phyloP scores from a whole-genome alignment of 2,329 filamentous ascomycete species.

The Xylariomycetidae sp. region DNA sequence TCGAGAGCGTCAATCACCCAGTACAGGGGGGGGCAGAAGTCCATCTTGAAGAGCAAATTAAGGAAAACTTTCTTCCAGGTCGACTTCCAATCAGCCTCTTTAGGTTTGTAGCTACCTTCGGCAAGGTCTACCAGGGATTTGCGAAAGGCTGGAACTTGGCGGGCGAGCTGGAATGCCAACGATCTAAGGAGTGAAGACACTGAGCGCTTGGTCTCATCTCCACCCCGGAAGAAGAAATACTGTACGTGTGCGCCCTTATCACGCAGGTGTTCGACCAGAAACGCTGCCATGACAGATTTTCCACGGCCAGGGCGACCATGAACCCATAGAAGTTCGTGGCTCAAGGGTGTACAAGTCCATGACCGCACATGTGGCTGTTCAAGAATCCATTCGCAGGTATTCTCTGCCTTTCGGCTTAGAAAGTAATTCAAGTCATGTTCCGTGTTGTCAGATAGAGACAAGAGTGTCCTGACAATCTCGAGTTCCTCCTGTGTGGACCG shows the following conservation, averaged over 20 bases:
- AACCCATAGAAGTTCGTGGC: constrained; percentile 8
- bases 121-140: not conserved
- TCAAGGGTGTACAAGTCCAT: constrained; percentile 1
- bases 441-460: not conserved
- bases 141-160: constrained; percentile 3
- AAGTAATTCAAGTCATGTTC: constrained; percentile 7
- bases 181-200: constrained; percentile 1
- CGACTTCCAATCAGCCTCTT: constrained; percentile 7
- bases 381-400: constrained; percentile 10
- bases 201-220: constrained; percentile 7
- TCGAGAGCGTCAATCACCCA: constrained; percentile 14
- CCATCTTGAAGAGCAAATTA: constrained; percentile 3
- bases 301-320: constrained; percentile 9
- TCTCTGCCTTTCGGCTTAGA: constrained; percentile 2
- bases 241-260: constrained; percentile 4
- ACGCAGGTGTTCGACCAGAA: constrained; percentile 7
- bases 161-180: constrained; percentile 4
- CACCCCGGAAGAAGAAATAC: constrained; percentile 8
- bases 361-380: constrained; percentile 1
- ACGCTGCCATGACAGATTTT: constrained; percentile 10
- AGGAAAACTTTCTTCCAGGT: constrained; percentile 8
- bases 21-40: constrained; percentile 3
- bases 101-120: not conserved
- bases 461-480: not conserved
- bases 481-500: constrained; percentile 1